Evolutionary conservation across 2,329 filamentous ascomycete species (phyloP).

Genomic region (Fusarium anthophilum): DNA sequence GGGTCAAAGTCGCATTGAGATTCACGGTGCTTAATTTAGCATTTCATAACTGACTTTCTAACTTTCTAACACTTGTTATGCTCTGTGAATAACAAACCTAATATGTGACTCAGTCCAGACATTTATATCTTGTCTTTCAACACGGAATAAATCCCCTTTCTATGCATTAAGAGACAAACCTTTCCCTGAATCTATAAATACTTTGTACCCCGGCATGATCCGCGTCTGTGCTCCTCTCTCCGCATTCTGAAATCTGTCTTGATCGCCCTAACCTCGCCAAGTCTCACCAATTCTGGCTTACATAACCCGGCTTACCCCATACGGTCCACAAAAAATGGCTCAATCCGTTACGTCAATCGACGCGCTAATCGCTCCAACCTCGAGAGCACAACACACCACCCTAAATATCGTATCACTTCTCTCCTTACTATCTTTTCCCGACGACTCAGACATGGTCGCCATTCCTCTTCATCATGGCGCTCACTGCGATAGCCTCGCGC

Average conservation of each 20-base stretch:
- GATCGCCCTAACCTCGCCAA: neutral
- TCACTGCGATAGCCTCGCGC: constrained; percentile 32
- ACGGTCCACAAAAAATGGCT: constrained; percentile 24
- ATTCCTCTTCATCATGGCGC: constrained; percentile 4
- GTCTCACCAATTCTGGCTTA: neutral
- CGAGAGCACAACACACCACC: constrained; percentile 16
- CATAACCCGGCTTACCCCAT: constrained; percentile 23
- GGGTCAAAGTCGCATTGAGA: neutral
- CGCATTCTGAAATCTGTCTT: neutral
- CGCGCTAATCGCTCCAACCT: constrained; percentile 9
- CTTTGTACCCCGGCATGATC: neutral
- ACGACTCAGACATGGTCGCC: constrained; percentile 1
- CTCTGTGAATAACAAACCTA: neutral
- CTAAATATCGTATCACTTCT: neutral
- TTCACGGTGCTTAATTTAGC: neutral
- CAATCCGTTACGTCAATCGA: constrained; percentile 5
- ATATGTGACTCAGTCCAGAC: neutral
- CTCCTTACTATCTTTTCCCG: neutral
- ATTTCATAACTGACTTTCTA: neutral
- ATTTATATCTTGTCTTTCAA: neutral
- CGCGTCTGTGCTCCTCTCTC: neutral
- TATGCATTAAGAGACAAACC: no score
- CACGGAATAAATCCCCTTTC: no score
- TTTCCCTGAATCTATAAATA: neutral
- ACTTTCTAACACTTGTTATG: no score